Conservation (phyloP, 169 alveolate species). For the Ichthyophthirius multifiliis region DNA sequence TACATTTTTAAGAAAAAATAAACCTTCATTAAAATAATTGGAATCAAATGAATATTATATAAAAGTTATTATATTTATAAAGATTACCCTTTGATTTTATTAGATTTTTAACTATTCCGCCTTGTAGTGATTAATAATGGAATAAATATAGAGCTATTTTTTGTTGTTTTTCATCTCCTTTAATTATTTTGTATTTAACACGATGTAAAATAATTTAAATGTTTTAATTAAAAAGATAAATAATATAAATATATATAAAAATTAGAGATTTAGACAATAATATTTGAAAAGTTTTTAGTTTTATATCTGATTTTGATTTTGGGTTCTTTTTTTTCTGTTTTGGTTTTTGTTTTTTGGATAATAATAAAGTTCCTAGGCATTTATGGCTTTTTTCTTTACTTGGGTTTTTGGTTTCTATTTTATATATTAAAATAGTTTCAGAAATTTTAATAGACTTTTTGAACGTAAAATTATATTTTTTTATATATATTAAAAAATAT, state of each 20-base stretch:
- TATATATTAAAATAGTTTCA: conserved; percentile 16
- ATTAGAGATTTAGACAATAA: background rate
- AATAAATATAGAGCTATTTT: conserved; percentile 20
- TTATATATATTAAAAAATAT: background rate
- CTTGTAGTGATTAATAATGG: conserved; percentile 42
- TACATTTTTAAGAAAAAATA: too few relatives aligned
- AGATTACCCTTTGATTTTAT: conserved; percentile 51
- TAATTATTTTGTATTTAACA: background rate
- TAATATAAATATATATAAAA: background rate
- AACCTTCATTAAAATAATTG: too few relatives aligned
- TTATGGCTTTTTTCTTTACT: background rate
- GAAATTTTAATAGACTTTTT: conserved; percentile 16
- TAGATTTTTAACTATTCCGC: conserved; percentile 60
- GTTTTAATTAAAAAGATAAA: background rate
- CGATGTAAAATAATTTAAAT: background rate
- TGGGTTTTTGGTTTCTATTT: conserved; percentile 20
- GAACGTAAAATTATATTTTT: background rate
- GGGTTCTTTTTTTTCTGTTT: background rate
- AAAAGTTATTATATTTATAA: background rate
- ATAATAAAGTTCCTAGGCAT: background rate
- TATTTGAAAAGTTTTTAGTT: background rate
- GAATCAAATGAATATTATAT: background rate
- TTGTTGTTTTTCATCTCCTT: background rate
- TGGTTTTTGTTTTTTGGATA: background rate
- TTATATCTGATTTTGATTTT: background rate